Evolutionary conservation across 2,329 filamentous ascomycete species (phyloP).

Genomic region (Fusarium oligoseptatum): DNA sequence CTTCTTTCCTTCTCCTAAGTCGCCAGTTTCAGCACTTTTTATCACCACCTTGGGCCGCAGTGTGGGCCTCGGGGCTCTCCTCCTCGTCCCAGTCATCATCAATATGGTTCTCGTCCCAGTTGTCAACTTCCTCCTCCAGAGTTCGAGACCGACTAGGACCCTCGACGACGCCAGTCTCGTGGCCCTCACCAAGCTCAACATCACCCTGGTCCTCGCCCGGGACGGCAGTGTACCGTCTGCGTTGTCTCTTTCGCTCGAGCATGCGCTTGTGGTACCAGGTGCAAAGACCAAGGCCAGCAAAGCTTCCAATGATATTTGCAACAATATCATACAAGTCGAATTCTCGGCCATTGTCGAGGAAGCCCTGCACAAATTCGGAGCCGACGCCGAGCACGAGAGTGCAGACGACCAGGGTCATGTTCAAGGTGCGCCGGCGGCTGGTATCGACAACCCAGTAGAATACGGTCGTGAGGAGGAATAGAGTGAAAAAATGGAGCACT

Average conservation of each 20-base stretch:
- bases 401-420: conserved; percentile 86
- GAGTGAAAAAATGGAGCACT: conserved; percentile 85
- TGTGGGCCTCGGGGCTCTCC: conserved; percentile 50
- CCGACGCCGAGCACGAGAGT: conserved; percentile 79
- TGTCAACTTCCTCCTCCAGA: conserved; percentile 87
- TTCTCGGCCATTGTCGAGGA: conserved; percentile 78
- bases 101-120: conserved; percentile 88
- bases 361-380: conserved; percentile 80
- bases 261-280: conserved; percentile 96
- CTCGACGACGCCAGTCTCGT: conserved; percentile 74
- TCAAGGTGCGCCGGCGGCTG: conserved; percentile 83
- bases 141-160: conserved; percentile 51
- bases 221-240: conserved; percentile 79
- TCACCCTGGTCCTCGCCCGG: conserved; percentile 75
- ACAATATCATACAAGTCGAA: conserved; percentile 88
- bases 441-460: conserved; percentile 99
- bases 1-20: conserved; percentile 51
- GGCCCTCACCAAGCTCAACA: conserved; percentile 81
- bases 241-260: conserved; percentile 85
- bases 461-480: conserved; percentile 86
- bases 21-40: conserved; percentile 42
- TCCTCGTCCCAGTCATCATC: conserved; percentile 71
- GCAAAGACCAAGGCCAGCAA: conserved; percentile 78
- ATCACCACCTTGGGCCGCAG: conserved; percentile 30
- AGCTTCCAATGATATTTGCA: conserved; percentile 86